Evolutionary conservation across 2,329 filamentous ascomycete genomes (phyloP), one percentile per base, ranked within the genome.

Genomic region (Neonectria neomacrospora): DNA sequence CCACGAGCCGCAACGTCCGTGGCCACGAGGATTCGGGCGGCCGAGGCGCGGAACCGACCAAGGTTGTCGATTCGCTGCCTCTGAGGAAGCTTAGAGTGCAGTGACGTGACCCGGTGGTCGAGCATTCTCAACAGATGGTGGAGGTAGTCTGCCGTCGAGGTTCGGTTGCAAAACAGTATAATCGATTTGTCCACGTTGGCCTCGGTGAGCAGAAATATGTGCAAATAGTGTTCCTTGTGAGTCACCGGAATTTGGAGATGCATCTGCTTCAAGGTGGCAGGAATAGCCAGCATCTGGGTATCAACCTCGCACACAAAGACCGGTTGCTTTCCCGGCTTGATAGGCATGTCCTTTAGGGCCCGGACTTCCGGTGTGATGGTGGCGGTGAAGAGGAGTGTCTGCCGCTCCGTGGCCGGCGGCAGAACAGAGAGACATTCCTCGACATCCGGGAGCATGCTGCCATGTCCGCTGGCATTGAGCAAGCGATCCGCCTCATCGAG

Each of bases 121-220:
- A 99, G 89, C 8, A 94, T 85, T 32, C 94, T 91, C 12, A 99
- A 86, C 59, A 96, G 86, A 75, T 97, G 93, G 74, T 97, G 94
- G 5, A 99, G 85, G 63, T 96, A 89, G 70, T 95, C 92, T 10
- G 96, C 95, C 0, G 95, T 97, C 56, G 89, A 85, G 1, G 94
- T 97, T 52, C 93, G 89, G 80, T 99, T 99, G 83, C 91, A 94
- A 82, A 99, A 99, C 65, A 99, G 90, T 74, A 99, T 97, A 73
- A 90, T 86, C 1, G 91, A 91, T 80, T 92, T 95, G 42, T 87
- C 82, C 37, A 86, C 77, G 77, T 97, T 97, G 66, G 79, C 83
- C 30, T 91, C 88, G 0, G 95, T 98, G 22, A 89, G 86, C 14
- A 99, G 87, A 39, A 99, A 90, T 55, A 93, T 88, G 77, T 99